Evolutionary conservation across 2,329 filamentous ascomycete genomes (phyloP).

Genomic region (Fusarium bactridioides): DNA sequence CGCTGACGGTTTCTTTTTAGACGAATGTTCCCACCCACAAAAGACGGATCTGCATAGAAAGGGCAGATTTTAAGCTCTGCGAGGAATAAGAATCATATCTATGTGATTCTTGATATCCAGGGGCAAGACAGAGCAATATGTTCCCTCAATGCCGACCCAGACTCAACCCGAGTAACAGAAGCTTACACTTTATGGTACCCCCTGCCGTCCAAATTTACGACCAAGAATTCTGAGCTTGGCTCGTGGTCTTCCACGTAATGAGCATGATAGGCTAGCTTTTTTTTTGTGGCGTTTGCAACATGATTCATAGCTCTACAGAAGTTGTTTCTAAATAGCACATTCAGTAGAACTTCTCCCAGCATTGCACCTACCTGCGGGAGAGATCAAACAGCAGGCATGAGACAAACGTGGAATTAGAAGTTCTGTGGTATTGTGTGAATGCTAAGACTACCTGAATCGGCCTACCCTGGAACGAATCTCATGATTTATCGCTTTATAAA

Average conservation of each 20-base stretch:
- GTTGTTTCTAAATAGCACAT: too few species aligned
- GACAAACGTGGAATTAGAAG: neutral
- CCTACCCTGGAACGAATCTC: neutral
- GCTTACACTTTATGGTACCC: neutral
- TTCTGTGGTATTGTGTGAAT: neutral
- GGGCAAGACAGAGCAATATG: neutral
- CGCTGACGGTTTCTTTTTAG: slow-evolving; percentile 15
- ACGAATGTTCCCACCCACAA: slow-evolving; percentile 37
- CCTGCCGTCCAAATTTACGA: neutral
- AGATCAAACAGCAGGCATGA: neutral
- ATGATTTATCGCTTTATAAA: neutral
- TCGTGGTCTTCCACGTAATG: neutral
- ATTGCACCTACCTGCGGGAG: neutral
- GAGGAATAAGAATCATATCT: neutral
- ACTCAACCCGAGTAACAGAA: neutral
- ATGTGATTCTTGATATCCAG: neutral
- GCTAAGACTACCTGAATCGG: neutral
- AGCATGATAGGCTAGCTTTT: neutral
- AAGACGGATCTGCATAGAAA: neutral
- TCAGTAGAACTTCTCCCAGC: neutral
- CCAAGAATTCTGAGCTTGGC: neutral
- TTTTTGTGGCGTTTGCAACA: neutral
- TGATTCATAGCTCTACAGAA: neutral
- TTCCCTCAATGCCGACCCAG: neutral
- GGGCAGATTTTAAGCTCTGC: slow-evolving; percentile 6